A percentile compares a stretch with the other conserved stretches of the same genome.
Conservation (phyloP, 805 yeast genomes). For the Debaryomyces castellii region DNA sequence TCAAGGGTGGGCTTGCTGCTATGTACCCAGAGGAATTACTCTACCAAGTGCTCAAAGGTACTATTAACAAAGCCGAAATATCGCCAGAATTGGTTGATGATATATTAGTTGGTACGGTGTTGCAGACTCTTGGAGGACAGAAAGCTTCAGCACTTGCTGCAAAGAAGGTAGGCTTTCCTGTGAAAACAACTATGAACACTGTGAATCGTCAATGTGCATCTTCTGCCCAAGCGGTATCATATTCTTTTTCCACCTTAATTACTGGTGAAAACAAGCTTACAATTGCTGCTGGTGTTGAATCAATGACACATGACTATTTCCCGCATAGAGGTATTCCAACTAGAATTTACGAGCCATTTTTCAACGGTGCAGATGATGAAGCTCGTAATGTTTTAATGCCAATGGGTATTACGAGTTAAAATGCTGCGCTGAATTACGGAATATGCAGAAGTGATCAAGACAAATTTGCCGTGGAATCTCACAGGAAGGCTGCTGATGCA, state of each 20-base stretch:
- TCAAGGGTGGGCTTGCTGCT: constrained; percentile 34
- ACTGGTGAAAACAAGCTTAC: constrained; percentile 30
- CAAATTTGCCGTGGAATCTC: constrained; percentile 22
- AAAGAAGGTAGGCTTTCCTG: constrained; percentile 32
- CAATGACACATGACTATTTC: constrained; percentile 42
- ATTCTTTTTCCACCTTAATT: constrained; percentile 27
- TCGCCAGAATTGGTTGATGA: constrained; percentile 29
- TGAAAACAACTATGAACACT: constrained; percentile 33
- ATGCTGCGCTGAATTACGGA: constrained; percentile 21
- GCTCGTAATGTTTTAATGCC: constrained; percentile 30
- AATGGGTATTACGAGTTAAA: constrained; percentile 29
- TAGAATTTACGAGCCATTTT: constrained; percentile 23
- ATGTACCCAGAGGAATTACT: constrained; percentile 36
- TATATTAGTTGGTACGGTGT: constrained; percentile 35
- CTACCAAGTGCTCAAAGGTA: constrained; percentile 25
- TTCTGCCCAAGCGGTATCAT: constrained; percentile 36
- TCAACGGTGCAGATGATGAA: constrained; percentile 13
- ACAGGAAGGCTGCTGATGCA: constrained; percentile 21
- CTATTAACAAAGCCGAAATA: constrained; percentile 22
- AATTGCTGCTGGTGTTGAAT: constrained; percentile 42
- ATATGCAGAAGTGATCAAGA: constrained; percentile 24
- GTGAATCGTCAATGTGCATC: constrained; percentile 40
- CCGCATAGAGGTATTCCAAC: constrained; percentile 38
- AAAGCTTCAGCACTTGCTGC: constrained; percentile 34
- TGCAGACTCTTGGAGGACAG: constrained; percentile 38